Percentiles rank a stretch among this genome's conserved stretches.
These are phyloP conservation scores for Dichotomocladium elegans DNA, from an alignment of 371 early-diverging fungal genomes.

Conservation along the genomic window DNA sequence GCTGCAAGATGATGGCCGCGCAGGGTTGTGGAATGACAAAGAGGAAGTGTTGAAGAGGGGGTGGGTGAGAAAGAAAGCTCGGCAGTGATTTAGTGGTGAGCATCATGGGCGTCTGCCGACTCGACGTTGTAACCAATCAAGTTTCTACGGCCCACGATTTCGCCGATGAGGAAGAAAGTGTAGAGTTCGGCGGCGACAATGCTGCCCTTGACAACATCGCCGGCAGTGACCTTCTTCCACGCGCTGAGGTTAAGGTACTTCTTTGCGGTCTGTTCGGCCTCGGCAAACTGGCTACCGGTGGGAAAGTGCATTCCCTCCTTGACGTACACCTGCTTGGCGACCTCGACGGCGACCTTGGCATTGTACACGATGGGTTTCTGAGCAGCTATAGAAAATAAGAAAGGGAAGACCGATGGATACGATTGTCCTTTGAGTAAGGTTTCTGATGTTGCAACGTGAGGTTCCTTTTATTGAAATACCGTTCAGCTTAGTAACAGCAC, in stretches of 20 bases:
- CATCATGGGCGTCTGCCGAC: constrained; percentile 42
- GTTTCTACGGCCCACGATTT: constrained; percentile 72
- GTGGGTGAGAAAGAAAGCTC: no score
- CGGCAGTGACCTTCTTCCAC: constrained; percentile 49
- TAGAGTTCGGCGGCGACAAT: constrained; percentile 63
- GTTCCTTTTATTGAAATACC: no score
- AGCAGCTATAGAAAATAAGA: constrained; percentile 18
- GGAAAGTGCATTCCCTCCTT: constrained; percentile 72
- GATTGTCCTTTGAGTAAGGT: neutral
- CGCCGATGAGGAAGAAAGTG: constrained; percentile 71
- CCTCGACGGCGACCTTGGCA: constrained; percentile 61
- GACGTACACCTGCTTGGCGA: constrained; percentile 68
- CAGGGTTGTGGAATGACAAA: no score
- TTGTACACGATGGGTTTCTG: constrained; percentile 55
- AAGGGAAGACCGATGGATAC: no score
- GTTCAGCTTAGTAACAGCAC: constrained; percentile 29
- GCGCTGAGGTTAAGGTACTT: constrained; percentile 43
- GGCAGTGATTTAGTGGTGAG: no score
- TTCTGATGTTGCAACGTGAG: neutral
- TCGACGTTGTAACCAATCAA: constrained; percentile 67
- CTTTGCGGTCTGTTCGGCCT: constrained; percentile 51
- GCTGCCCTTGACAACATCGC: constrained; percentile 50
- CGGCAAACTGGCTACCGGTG: constrained; percentile 47
- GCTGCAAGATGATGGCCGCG: no score
- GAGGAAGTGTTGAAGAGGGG: no score